Evolutionary conservation across 495 filamentous ascomycete genomes (phyloP).

Genomic region (Terfezia claveryi): DNA sequence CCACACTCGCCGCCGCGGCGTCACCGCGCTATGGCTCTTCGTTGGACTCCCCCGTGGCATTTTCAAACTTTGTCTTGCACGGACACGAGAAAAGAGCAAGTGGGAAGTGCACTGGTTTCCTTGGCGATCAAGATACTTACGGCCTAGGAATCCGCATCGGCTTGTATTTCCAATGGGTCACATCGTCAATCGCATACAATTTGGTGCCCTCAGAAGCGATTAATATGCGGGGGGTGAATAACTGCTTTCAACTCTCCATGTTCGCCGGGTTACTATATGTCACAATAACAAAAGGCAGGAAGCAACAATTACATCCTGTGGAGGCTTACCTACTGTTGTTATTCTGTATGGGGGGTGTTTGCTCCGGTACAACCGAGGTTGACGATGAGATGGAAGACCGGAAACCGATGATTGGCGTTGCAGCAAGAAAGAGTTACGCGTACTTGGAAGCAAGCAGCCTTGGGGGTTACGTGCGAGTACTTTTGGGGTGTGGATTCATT

Average conservation of each 20-base stretch:
- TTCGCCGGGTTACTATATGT: slow-evolving; percentile 13
- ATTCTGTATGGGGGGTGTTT: slow-evolving; percentile 11
- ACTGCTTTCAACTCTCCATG: slow-evolving; percentile 12
- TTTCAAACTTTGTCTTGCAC: too few relatives aligned
- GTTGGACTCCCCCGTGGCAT: too few relatives aligned
- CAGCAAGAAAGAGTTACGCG: not conserved
- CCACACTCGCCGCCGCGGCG: too few relatives aligned
- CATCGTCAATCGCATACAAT: slow-evolving; percentile 17
- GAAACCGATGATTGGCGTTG: not conserved
- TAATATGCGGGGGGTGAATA: slow-evolving; percentile 14
- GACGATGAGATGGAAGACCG: not conserved
- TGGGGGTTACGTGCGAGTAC: slow-evolving; percentile 14
- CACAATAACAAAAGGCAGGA: slow-evolving; percentile 5
- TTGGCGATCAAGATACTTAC: slow-evolving; percentile 20
- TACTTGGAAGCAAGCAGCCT: slow-evolving; percentile 10
- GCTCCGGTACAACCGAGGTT: not conserved
- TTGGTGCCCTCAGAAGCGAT: slow-evolving; percentile 3
- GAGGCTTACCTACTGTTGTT: slow-evolving; percentile 11
- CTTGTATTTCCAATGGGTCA: slow-evolving; percentile 21
- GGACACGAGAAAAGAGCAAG: too few relatives aligned
- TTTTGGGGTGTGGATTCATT: slow-evolving; percentile 10
- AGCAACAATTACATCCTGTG: slow-evolving; percentile 4
- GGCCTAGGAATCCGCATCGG: slow-evolving; percentile 23
- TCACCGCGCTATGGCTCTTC: too few relatives aligned
- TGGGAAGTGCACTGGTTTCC: slow-evolving; percentile 5